Conservation (phyloP, 2,329 filamentous ascomycete genomes). For the Nannizziopsis arthrosporioides region DNA sequence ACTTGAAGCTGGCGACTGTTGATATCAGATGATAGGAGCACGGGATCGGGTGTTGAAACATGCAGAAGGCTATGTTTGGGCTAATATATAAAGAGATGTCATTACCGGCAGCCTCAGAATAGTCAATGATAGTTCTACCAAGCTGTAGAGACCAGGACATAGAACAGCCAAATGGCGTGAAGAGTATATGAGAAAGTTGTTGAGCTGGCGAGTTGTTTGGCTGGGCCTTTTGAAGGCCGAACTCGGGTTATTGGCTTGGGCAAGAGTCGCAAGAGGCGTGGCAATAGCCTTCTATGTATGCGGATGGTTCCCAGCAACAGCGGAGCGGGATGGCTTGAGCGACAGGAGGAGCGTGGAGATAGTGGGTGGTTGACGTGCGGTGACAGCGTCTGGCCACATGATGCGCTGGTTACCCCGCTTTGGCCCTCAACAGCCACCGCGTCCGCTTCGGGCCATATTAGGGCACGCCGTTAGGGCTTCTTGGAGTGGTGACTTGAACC, state of each 20-base stretch:
- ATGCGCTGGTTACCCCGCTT: conserved; percentile 7
- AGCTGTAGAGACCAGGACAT: no score
- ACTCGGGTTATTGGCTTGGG: no score
- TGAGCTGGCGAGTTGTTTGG: no score
- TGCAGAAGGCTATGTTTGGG: no score
- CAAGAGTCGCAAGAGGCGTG: no score
- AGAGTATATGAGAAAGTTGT: no score
- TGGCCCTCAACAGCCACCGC: not conserved
- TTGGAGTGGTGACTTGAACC: not conserved
- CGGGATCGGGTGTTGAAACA: not conserved
- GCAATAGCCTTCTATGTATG: no score
- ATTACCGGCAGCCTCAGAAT: no score
- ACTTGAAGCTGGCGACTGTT: not conserved
- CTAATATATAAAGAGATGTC: not conserved
- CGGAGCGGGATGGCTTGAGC: not conserved
- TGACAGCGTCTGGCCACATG: conserved; percentile 4
- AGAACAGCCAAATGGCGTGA: no score
- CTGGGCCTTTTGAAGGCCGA: no score
- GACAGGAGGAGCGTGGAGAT: conserved; percentile 1
- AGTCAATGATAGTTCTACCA: no score
- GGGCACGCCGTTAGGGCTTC: conserved; percentile 8
- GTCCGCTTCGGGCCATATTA: conserved; percentile 1
- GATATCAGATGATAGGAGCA: conserved; percentile 7
- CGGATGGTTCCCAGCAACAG: no score
- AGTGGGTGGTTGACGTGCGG: not conserved